Base-by-base conservation (phyloP, 495 filamentous ascomycete species). In the Penicillium paxilli region DNA sequence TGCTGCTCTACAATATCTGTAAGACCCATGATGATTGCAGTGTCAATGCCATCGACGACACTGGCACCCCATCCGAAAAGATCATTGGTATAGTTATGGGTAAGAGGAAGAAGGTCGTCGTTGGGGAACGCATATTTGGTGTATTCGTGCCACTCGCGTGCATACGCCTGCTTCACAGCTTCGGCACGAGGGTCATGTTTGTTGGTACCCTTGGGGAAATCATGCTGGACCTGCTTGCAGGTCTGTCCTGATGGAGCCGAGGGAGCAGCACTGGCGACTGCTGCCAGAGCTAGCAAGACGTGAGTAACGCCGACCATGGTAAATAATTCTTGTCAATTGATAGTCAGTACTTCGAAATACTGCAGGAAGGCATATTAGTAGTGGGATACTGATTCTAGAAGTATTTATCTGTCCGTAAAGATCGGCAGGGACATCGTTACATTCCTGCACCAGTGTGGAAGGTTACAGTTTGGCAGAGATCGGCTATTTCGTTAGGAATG, bases 31-130 rank as follows among this genome's bases (percentile, higher is more conserved):
- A 64, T 44, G 45, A 64, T 55, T 6, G 60, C 60, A 17, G 60
- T 64, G 28, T 64, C 60, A 28, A 64, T 60, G 6, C 49, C 60
- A 52, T 64, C 60, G 5, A 64, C 60, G 22, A 60, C 54, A 19
- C 53, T 50, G 8, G 60, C 60, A 37, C 60, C 57, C 60, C 60
- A 64, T 4, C 60, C 60, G 46, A 64, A 64, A 26, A 64, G 30
- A 22, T 64, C 57, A 49, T 57, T 45, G 19, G 57, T 57, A 25
- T 26, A 37, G 24, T 51, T 57, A 25, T 64, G 57, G 21, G 47
- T 57, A 23, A 64, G 17, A n/a, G 60, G 53, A 30, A 60, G 14
- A 9, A 64, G 51, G 8, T 64, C 52, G 46, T 64, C 60, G 3
- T 53, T 41, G 11, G 57, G 53, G 20, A 54, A 64, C 0, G 57